Evolutionary conservation across 768 basidiomycete genomes (phyloP).

Genomic region (Mycena chlorophos): DNA sequence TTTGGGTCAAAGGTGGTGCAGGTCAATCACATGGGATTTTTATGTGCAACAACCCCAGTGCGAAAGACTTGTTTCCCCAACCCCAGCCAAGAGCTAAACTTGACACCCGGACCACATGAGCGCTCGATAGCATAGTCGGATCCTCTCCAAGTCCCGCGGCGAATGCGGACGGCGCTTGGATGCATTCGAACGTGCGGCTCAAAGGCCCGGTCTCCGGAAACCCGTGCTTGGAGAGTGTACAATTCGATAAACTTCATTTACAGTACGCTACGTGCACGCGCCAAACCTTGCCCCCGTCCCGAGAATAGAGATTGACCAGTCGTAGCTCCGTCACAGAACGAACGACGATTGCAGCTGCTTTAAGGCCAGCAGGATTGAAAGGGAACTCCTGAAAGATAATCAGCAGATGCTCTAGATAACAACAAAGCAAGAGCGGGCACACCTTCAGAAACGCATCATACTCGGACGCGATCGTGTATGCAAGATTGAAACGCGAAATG

Average conservation of each 20-base stretch:
- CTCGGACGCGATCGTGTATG: conserved; percentile 15
- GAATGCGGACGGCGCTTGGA: too few species aligned
- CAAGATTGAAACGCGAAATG: conserved; percentile 21
- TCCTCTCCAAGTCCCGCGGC: too few species aligned
- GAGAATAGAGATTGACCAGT: conserved; percentile 21
- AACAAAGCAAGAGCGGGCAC: too few species aligned
- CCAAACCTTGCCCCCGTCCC: conserved; percentile 17
- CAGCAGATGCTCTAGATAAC: neutral
- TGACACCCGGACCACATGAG: too few species aligned
- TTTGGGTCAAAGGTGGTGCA: too few species aligned
- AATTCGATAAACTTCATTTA: too few species aligned
- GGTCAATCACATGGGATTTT: neutral
- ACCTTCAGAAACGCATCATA: conserved; percentile 17
- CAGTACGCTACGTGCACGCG: conserved; percentile 17
- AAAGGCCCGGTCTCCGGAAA: too few species aligned
- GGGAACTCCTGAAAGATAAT: conserved; percentile 7
- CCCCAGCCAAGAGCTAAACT: neutral
- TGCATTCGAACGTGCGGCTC: too few species aligned
- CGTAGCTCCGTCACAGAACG: conserved; percentile 17
- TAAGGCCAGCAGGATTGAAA: conserved; percentile 16
- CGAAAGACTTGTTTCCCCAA: too few species aligned
- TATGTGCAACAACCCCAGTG: too few species aligned
- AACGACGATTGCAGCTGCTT: conserved; percentile 21
- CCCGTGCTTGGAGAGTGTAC: too few species aligned
- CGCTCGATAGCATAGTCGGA: too few species aligned